Base-by-base conservation (phyloP, 768 basidiomycete species). In the Ramaria sp. region DNA sequence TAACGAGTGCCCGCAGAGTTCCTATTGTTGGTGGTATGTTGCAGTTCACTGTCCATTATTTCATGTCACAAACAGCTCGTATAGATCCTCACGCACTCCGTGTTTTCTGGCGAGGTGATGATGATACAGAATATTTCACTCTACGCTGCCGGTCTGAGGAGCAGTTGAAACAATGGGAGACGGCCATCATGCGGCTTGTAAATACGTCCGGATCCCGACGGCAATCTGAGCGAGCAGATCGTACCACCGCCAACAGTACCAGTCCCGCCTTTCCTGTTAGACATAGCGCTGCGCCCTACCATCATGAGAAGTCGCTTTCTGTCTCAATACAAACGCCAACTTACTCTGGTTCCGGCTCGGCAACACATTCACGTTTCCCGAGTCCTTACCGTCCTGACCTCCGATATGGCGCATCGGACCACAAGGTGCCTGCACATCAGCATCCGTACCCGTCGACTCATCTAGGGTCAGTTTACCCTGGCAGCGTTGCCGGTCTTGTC, bases 61-160 rank as follows among this genome's bases (percentile, higher is more conserved):
- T 52, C 11, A 56, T 45, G 48, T 54, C 54, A 59, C 53, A 52
- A 51, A 41, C 51, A 12, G 20, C 34, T 39, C 31, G 52, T 43
- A 31, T 75, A 67, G 78, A 80, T 22, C 76, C 82, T 64, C 84
- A 90, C 67, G 84, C 90, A 7, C 81, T 97, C 34, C 84, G 89
- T 38, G 88, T 96, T 5, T 92, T 85, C 80, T 97, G 93, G 93
- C 84, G 88, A 65, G 91, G 91, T 4, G 94, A 96, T 64, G 88
- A 92, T 62, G 88, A 90, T 63, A 74, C 91, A 42, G 96, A 98
- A 64, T 92, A 81, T 65, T 98, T 99, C 71, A 91, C 93, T 27
- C 79, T 99, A 53, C 88, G 91, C 55, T 96, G 95, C 69, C 82
- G 89, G 46, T 83, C 84, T 11, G 91, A 97, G 66, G 96, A 97